Evolutionary conservation across 2,329 filamentous ascomycete species (phyloP), one percentile per base, ranked within the genome.

Genomic region (Penicillium sp.): DNA sequence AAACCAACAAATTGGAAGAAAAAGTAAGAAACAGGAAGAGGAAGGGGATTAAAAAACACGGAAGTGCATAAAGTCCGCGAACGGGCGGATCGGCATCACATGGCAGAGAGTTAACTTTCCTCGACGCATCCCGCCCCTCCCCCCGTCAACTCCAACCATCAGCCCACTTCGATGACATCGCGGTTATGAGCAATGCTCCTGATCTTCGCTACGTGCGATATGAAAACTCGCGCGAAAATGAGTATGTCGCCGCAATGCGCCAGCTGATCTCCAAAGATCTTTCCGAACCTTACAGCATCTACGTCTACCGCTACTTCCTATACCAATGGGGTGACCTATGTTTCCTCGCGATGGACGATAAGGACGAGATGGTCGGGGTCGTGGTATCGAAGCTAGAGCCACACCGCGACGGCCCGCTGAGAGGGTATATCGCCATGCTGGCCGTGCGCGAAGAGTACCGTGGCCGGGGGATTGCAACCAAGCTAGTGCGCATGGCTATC

Each of bases 261-360:
- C 87, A 92, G 56, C 79, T 99, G 70, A 99, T 99, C 69, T 94
- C 92, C 44, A 96, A 93, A 69, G 94, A 97, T 72, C 83, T 99
- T 49, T 97, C 93, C 66, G 94, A 99, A 75, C 94, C 94, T 1
- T 99, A 99, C 75, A 97, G 93, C 77, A 97, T 99, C 72, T 99
- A 99, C 78, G 94, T 99, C 57, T 99, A 97, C 75, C 87, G 94
- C 33, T 99, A 99, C 75, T 99, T 99, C 69, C 80, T 99, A 19
- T 96, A 95, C 72, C 92, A 97, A 83, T 99, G 94, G 94, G 90
- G 90, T 5, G 89, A 97, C 70, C 79, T 99, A n/a, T 99, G 94
- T 76, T 97, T 91, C 76, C 90, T 97, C 87, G 78, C 81, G 38
- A 76, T 83, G 61, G 79, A 82, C 44, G 81, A 89, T 60, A 62